Evolutionary conservation across 2,329 filamentous ascomycete species (phyloP).

Genomic region (Microcyclospora tardicrescens): DNA sequence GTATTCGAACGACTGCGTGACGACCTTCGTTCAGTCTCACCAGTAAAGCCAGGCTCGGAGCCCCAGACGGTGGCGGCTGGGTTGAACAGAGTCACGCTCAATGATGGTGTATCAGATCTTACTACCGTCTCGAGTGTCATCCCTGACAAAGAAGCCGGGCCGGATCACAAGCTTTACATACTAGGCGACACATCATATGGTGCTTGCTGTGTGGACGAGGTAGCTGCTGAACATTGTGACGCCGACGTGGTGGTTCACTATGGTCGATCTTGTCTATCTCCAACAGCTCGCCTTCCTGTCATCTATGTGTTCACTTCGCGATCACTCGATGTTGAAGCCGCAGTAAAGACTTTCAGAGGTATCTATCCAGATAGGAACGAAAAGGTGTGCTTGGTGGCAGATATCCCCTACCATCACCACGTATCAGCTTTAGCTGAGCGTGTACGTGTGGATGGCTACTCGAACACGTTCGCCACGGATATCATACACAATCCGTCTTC

Average conservation of each 20-base stretch:
- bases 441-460: slow-evolving; percentile 55
- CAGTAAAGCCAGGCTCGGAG: neutral
- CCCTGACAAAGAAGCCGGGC: slow-evolving; percentile 10
- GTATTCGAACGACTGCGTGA: slow-evolving; percentile 56
- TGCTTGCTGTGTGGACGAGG: slow-evolving; percentile 91
- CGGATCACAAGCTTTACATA: slow-evolving; percentile 54
- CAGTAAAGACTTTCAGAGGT: slow-evolving; percentile 48
- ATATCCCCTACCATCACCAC: slow-evolving; percentile 74
- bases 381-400: slow-evolving; percentile 71
- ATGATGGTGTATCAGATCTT: neutral
- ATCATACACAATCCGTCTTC: slow-evolving; percentile 69
- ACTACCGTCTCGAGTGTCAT: neutral
- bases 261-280: slow-evolving; percentile 80
- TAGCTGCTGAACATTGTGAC: slow-evolving; percentile 84
- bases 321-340: slow-evolving; percentile 48
- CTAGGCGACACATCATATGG: slow-evolving; percentile 94
- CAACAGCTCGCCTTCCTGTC: slow-evolving; percentile 74
- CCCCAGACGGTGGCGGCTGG: slow-evolving; percentile 10
- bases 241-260: slow-evolving; percentile 92
- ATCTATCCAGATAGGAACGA: slow-evolving; percentile 53
- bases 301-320: slow-evolving; percentile 80
- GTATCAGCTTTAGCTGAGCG: slow-evolving; percentile 44
- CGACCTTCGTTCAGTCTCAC: slow-evolving; percentile 28
- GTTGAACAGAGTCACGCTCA: neutral
- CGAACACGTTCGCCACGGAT: slow-evolving; percentile 52